Conservation (phyloP, 2,329 filamentous ascomycete genomes). For the Chaetothyriales sp. region DNA sequence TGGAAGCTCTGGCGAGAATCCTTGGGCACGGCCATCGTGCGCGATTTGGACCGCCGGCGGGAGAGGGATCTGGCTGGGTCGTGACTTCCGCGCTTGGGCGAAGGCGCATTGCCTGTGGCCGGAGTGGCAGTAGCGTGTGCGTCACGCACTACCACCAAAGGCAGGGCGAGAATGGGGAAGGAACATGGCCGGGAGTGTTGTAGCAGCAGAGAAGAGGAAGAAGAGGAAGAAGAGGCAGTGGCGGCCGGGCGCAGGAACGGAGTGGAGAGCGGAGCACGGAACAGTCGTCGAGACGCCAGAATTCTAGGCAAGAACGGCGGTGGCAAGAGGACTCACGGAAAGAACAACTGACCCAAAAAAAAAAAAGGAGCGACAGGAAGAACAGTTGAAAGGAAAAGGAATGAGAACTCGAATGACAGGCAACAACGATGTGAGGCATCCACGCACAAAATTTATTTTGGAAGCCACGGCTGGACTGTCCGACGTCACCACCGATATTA, state of each 20-base stretch:
- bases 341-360: neutral
- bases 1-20: constrained; percentile 34
- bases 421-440: neutral
- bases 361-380: neutral
- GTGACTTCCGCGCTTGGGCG: neutral
- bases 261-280: no score
- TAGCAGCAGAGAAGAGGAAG: neutral
- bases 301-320: neutral
- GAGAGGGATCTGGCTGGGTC: neutral
- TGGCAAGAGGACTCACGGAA: neutral
- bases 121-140: neutral
- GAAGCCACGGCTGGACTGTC: neutral
- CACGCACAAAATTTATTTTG: neutral
- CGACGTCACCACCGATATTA: neutral
- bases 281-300: neutral
- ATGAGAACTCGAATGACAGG: neutral
- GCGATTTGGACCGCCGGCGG: neutral
- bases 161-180: neutral
- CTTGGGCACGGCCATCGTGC: neutral
- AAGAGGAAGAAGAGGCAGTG: neutral
- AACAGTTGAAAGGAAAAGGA: neutral
- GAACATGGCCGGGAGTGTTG: neutral
- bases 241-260: neutral
- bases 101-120: neutral
- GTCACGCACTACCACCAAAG: neutral